Evolutionary conservation across 805 yeast species (phyloP).

Genomic region (Starmerella bombicola): DNA sequence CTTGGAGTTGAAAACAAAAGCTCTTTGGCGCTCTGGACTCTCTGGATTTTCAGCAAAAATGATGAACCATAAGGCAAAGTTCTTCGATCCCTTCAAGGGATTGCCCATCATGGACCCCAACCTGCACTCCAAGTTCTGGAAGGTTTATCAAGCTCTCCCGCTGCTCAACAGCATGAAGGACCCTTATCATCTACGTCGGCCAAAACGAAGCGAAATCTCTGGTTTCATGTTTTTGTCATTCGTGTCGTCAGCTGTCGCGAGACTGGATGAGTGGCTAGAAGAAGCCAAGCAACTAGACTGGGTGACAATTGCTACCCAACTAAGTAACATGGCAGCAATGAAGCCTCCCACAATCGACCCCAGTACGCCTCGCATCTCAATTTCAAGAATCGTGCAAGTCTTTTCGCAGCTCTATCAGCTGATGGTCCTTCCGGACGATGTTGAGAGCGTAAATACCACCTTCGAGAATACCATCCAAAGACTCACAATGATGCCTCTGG

Average conservation of each 20-base stretch:
- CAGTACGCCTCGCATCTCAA: background rate
- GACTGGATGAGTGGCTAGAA: conserved; percentile 11
- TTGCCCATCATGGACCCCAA: background rate
- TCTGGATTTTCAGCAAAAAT: no score
- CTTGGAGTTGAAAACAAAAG: no score
- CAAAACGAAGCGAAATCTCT: conserved; percentile 3
- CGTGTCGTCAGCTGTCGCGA: background rate
- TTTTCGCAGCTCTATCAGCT: conserved; percentile 8
- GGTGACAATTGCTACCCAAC: conserved; percentile 5
- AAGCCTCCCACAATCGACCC: background rate
- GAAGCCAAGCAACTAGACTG: conserved; percentile 13
- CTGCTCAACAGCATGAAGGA: conserved; percentile 8
- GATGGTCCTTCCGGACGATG: conserved; percentile 13
- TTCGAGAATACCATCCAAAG: conserved; percentile 6
- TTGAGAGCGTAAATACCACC: conserved; percentile 8
- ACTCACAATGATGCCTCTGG: background rate
- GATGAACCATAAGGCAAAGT: no score
- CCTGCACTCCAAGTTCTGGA: background rate
- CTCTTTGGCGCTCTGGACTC: no score
- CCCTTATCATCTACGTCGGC: conserved; percentile 3
- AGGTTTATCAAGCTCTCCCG: background rate
- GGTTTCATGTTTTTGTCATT: background rate
- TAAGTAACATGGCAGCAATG: conserved; percentile 1
- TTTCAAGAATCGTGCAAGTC: background rate
- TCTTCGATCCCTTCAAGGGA: no score